phyloP scores from a whole-genome alignment of 768 basidiomycete species.

The Austroboletus eburneus region DNA sequence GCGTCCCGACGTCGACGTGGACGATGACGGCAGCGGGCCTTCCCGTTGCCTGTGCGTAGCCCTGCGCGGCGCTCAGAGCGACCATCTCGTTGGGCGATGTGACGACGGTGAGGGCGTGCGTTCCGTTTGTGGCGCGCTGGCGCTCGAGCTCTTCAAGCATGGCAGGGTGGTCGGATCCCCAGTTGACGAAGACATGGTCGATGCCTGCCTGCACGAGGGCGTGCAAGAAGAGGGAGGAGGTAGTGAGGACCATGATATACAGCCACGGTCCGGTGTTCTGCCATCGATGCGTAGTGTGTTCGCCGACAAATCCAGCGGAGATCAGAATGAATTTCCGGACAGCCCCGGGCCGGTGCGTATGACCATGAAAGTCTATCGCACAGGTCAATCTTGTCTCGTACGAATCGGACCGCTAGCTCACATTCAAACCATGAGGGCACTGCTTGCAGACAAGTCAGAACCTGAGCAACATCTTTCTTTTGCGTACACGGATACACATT shows the following conservation, averaged over 20 bases:
- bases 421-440: no score
- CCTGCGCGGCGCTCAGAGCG: slow-evolving; percentile 67
- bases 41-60: slow-evolving; percentile 61
- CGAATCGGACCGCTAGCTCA: no score
- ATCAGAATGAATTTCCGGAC: no score
- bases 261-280: no score
- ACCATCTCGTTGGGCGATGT: slow-evolving; percentile 79
- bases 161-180: slow-evolving; percentile 74
- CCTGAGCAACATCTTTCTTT: no score
- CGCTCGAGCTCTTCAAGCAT: slow-evolving; percentile 65
- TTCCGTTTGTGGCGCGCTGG: slow-evolving; percentile 38
- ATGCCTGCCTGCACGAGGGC: slow-evolving; percentile 54
- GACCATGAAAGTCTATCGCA: no score
- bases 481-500: no score
- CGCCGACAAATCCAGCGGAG: no score
- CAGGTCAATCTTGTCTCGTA: no score
- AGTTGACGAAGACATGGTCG: slow-evolving; percentile 69
- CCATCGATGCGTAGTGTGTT: no score
- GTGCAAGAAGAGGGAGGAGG: slow-evolving; percentile 58
- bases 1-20: slow-evolving; percentile 70
- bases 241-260: slow-evolving; percentile 47
- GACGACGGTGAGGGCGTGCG: slow-evolving; percentile 47
- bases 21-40: slow-evolving; percentile 70
- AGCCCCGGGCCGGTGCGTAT: no score
- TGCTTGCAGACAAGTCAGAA: no score